Percentiles rank a stretch among this genome's conserved stretches.
Conservation (phyloP, 1,139 yeast species). For the Yamadazyma jaroonii region DNA sequence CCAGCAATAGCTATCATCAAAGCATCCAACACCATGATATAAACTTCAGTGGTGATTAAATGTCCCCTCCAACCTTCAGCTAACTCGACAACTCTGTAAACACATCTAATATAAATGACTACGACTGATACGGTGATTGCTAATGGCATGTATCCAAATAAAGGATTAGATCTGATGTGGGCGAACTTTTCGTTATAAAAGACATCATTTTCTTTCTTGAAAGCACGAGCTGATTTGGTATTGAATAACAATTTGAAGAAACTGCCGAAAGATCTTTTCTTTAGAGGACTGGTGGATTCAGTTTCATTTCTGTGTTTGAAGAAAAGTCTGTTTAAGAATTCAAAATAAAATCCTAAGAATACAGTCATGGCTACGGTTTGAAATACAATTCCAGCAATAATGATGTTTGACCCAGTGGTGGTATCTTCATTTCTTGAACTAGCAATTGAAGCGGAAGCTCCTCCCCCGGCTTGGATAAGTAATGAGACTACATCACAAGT, state of each 20-base stretch:
- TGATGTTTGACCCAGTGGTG: slow-evolving; percentile 62
- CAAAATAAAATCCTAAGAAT: slow-evolving; percentile 57
- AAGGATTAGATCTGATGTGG: slow-evolving; percentile 35
- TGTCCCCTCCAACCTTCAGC: slow-evolving; percentile 76
- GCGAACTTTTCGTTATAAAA: slow-evolving; percentile 40
- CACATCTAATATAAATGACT: slow-evolving; percentile 67
- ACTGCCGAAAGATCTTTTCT: slow-evolving; percentile 25
- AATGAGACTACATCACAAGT: slow-evolving; percentile 67
- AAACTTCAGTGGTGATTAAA: slow-evolving; percentile 68
- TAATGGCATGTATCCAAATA: slow-evolving; percentile 48
- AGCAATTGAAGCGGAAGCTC: slow-evolving; percentile 63
- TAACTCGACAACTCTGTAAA: slow-evolving; percentile 79
- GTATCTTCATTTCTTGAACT: slow-evolving; percentile 34
- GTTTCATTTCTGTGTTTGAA: slow-evolving; percentile 25
- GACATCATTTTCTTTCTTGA: slow-evolving; percentile 27
- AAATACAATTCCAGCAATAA: slow-evolving; percentile 79
- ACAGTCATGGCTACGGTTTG: slow-evolving; percentile 75
- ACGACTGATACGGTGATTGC: slow-evolving; percentile 54
- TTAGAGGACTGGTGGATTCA: slow-evolving; percentile 16
- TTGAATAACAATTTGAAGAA: slow-evolving; percentile 31
- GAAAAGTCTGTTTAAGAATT: slow-evolving; percentile 48
- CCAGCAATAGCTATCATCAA: slow-evolving; percentile 56
- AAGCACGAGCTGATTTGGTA: slow-evolving; percentile 20
- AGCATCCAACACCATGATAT: slow-evolving; percentile 75
- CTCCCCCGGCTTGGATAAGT: slow-evolving; percentile 78